phyloP scores from a whole-genome alignment of 2,329 filamentous ascomycete genomes.

The Fusarium tanahbumbuense region DNA sequence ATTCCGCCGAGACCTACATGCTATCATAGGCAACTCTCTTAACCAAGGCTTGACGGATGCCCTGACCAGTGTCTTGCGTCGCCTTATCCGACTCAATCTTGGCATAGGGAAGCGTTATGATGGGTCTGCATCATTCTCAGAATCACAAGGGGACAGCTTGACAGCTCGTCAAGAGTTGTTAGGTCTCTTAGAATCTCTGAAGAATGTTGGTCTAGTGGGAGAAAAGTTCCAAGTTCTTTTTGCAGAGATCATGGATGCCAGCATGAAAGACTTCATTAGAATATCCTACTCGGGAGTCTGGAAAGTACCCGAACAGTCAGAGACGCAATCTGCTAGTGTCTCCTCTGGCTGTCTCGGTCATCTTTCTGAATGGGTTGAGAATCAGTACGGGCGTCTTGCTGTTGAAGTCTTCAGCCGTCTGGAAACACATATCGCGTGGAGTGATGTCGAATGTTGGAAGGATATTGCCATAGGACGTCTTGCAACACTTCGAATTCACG shows the following conservation, averaged over 20 bases:
- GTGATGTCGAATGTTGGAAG: conserved; percentile 75
- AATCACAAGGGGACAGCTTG: conserved; percentile 46
- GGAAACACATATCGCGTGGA: conserved; percentile 59
- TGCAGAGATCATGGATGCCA: conserved; percentile 75
- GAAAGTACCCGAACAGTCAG: conserved; percentile 47
- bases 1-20: conserved; percentile 72
- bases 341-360: conserved; percentile 67
- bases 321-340: conserved; percentile 38
- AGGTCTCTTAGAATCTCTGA: conserved; percentile 67
- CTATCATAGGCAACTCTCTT: conserved; percentile 73
- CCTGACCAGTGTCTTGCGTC: conserved; percentile 65
- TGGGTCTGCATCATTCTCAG: conserved; percentile 15
- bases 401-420: conserved; percentile 68
- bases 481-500: conserved; percentile 74
- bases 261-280: conserved; percentile 72
- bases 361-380: conserved; percentile 75
- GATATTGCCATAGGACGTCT: conserved; percentile 76
- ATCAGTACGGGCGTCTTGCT: conserved; percentile 72
- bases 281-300: conserved; percentile 73
- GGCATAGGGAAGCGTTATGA: conserved; percentile 43
- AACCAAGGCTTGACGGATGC: conserved; percentile 64
- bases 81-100: conserved; percentile 64
- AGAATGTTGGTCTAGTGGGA: conserved; percentile 74
- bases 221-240: conserved; percentile 77
- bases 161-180: conserved; percentile 64